These are phyloP conservation scores for Aristolochia contorta DNA, from an alignment of 164 flowering plant species.

Conservation along the genomic window DNA sequence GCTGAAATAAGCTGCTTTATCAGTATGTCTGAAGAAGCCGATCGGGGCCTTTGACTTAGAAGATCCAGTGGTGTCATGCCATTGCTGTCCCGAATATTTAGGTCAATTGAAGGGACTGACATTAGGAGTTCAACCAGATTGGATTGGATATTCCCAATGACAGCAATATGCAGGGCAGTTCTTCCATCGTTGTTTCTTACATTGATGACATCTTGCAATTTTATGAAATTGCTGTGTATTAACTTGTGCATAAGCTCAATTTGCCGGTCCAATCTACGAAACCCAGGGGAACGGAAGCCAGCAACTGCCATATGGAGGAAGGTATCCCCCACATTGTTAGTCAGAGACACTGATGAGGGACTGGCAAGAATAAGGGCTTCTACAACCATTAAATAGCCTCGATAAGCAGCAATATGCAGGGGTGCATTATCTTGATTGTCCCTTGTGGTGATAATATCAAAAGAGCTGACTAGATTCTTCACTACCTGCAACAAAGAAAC, in stretches of 20 bases:
- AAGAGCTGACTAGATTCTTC: constrained; percentile 46
- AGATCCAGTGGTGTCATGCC: constrained; percentile 78
- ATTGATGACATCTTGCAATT: constrained; percentile 53
- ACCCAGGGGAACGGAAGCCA: constrained; percentile 71
- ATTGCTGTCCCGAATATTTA: constrained; percentile 50
- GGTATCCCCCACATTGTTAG: constrained; percentile 67
- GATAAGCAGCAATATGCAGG: constrained; percentile 69
- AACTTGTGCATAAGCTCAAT: constrained; percentile 60
- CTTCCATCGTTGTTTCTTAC: constrained; percentile 59
- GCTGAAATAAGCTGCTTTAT: constrained; percentile 67
- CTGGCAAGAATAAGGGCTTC: constrained; percentile 37
- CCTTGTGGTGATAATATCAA: constrained; percentile 32
- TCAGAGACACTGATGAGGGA: constrained; percentile 29
- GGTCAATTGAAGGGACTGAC: constrained; percentile 43
- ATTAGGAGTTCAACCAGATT: constrained; percentile 69
- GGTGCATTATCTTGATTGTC: constrained; percentile 81
- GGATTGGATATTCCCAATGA: constrained; percentile 48
- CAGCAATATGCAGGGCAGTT: constrained; percentile 86
- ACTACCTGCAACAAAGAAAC: constrained; percentile 46
- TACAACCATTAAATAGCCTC: constrained; percentile 57
- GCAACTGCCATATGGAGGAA: constrained; percentile 84
- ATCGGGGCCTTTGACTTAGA: constrained; percentile 51
- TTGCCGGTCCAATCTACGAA: constrained; percentile 65
- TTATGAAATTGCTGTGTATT: constrained; percentile 29
- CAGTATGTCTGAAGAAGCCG: constrained; percentile 64